A percentile compares a stretch with the other conserved stretches of the same genome.
These are phyloP conservation scores for Heterobasidion irregulare DNA, from an alignment of 1,284 basidiomycete genomes.

Conservation along the genomic window DNA sequence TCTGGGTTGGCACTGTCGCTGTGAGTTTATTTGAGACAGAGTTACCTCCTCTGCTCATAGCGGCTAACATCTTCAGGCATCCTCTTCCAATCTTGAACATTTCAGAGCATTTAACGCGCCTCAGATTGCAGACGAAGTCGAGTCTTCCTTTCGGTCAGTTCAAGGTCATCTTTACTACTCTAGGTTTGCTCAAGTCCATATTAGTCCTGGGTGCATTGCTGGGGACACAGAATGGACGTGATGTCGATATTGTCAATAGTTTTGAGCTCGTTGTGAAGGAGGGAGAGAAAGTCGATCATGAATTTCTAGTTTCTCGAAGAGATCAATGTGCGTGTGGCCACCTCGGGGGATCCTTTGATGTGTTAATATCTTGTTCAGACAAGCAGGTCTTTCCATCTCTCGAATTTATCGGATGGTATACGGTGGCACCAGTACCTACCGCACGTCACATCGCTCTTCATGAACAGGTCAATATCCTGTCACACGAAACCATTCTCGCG, in stretches of 20 bases:
- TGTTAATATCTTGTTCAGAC: constrained; percentile 42
- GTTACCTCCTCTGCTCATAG: background rate
- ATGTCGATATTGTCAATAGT: constrained; percentile 94
- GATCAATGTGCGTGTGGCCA: constrained; percentile 71
- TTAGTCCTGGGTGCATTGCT: constrained; percentile 88
- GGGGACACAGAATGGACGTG: constrained; percentile 90
- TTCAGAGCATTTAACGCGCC: constrained; percentile 88
- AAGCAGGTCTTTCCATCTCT: constrained; percentile 97
- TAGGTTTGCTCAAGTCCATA: background rate
- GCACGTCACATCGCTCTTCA: constrained; percentile 74
- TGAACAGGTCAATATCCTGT: constrained; percentile 55
- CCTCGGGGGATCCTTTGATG: background rate
- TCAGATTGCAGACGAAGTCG: constrained; percentile 64
- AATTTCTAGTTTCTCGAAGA: constrained; percentile 73
- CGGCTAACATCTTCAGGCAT: constrained; percentile 47
- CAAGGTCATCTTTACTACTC: background rate
- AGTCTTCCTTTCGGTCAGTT: constrained; percentile 56
- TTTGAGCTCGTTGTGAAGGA: constrained; percentile 79
- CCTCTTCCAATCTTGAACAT: constrained; percentile 95
- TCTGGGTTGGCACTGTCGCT: constrained; percentile 66
- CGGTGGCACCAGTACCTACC: constrained; percentile 68
- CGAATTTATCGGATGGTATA: constrained; percentile 97
- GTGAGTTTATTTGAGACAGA: constrained; percentile 30
- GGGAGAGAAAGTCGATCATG: constrained; percentile 62
- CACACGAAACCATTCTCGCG: constrained; percentile 2